phyloP scores from a whole-genome alignment of 1,284 basidiomycete species.

The Quambalaria eucalypti region DNA sequence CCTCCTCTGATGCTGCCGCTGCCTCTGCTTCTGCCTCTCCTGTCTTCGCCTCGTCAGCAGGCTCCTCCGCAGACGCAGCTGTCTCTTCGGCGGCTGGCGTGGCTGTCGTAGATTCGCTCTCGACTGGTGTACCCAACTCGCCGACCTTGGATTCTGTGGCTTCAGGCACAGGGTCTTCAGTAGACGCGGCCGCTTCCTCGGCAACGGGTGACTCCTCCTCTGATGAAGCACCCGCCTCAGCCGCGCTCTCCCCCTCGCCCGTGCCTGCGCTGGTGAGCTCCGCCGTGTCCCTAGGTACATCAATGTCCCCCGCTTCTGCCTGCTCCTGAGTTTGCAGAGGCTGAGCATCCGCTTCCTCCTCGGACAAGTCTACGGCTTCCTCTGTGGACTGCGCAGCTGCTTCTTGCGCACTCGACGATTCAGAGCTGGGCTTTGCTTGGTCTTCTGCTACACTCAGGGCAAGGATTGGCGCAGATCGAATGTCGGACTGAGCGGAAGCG shows the following conservation, averaged over 20 bases:
- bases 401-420: background rate
- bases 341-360: background rate
- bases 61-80: background rate
- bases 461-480: background rate
- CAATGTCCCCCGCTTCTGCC: no score
- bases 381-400: background rate
- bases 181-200: background rate
- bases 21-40: no score
- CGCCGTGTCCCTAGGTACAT: no score
- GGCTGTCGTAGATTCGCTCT: background rate
- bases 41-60: background rate
- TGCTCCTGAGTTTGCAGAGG: background rate
- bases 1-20: no score
- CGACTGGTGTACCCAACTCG: background rate
- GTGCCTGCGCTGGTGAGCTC: no score
- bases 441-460: background rate
- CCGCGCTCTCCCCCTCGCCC: background rate
- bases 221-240: background rate
- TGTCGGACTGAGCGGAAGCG: background rate
- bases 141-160: background rate
- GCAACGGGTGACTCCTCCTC: background rate
- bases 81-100: no score
- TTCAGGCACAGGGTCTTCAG: background rate
- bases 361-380: background rate
- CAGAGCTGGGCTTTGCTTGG: background rate